These are phyloP conservation scores for Erysiphe pulchra DNA, from an alignment of 2,329 filamentous ascomycete genomes.

Conservation along the genomic window DNA sequence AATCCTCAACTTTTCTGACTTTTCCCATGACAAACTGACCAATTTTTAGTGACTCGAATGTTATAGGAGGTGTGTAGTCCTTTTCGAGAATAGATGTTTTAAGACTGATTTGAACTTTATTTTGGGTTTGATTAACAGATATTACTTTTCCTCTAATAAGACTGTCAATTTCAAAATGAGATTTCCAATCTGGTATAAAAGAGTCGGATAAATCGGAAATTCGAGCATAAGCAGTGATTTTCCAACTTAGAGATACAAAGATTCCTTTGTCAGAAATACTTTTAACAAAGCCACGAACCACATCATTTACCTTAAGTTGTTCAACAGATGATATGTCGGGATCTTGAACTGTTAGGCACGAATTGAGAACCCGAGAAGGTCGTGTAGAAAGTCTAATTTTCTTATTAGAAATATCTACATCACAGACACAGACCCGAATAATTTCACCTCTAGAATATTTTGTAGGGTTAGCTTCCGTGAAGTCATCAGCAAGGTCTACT, in stretches of 20 bases:
- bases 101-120: slow-evolving; percentile 62
- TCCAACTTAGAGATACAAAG: slow-evolving; percentile 61
- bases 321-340: slow-evolving; percentile 44
- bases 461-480: slow-evolving; percentile 49
- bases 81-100: slow-evolving; percentile 66
- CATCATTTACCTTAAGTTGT: slow-evolving; percentile 51
- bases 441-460: slow-evolving; percentile 65
- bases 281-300: slow-evolving; percentile 79
- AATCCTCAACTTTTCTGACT: slow-evolving; percentile 81
- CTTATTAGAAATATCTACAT: slow-evolving; percentile 65
- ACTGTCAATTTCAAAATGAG: slow-evolving; percentile 65
- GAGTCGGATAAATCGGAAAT: slow-evolving; percentile 74
- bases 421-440: slow-evolving; percentile 62
- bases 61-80: slow-evolving; percentile 47
- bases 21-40: slow-evolving; percentile 74
- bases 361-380: slow-evolving; percentile 73
- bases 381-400: slow-evolving; percentile 56
- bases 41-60: slow-evolving; percentile 48
- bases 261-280: slow-evolving; percentile 73
- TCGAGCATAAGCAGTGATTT: slow-evolving; percentile 58
- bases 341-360: slow-evolving; percentile 56
- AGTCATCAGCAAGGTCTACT: slow-evolving; percentile 70
- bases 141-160: slow-evolving; percentile 72
- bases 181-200: slow-evolving; percentile 90
- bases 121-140: slow-evolving; percentile 37